phyloP scores from a whole-genome alignment of 768 basidiomycete species.

The Pleurotus pulmonarius region DNA sequence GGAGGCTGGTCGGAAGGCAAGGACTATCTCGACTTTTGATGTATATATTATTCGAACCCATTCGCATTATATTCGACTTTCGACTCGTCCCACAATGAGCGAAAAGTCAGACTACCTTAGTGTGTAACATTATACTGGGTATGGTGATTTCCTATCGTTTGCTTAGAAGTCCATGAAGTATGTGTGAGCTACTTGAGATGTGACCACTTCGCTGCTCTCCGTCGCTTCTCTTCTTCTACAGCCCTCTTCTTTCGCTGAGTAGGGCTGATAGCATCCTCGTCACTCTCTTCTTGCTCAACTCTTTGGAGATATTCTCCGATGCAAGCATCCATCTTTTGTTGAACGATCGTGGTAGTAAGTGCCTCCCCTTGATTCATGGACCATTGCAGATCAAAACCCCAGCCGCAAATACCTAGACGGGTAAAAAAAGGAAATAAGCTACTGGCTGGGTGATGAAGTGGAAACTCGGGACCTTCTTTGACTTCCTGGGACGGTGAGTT shows the following conservation, averaged over 20 bases:
- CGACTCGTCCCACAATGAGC: too few relatives aligned
- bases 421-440: slow-evolving; percentile 5
- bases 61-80: too few relatives aligned
- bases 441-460: slow-evolving; percentile 9
- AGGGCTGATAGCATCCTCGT: slow-evolving; percentile 56
- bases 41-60: too few relatives aligned
- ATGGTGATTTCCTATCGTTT: too few relatives aligned
- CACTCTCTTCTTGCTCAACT: slow-evolving; percentile 44
- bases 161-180: too few relatives aligned
- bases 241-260: slow-evolving; percentile 68
- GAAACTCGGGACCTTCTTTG: background rate
- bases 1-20: slow-evolving; percentile 44
- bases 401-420: slow-evolving; percentile 43
- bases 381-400: slow-evolving; percentile 89
- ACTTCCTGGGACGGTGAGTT: slow-evolving; percentile 2
- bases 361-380: slow-evolving; percentile 26
- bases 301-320: slow-evolving; percentile 51
- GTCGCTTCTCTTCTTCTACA: slow-evolving; percentile 36
- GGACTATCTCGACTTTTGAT: slow-evolving; percentile 55
- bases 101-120: too few relatives aligned
- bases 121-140: too few relatives aligned
- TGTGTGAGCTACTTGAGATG: slow-evolving; percentile 5
- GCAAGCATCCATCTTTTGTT: slow-evolving; percentile 67
- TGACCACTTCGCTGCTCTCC: slow-evolving; percentile 29
- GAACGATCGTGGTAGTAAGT: slow-evolving; percentile 32